Base-by-base conservation (phyloP, 2,329 filamentous ascomycete genomes). In the Cladobotryum mycophilum region DNA sequence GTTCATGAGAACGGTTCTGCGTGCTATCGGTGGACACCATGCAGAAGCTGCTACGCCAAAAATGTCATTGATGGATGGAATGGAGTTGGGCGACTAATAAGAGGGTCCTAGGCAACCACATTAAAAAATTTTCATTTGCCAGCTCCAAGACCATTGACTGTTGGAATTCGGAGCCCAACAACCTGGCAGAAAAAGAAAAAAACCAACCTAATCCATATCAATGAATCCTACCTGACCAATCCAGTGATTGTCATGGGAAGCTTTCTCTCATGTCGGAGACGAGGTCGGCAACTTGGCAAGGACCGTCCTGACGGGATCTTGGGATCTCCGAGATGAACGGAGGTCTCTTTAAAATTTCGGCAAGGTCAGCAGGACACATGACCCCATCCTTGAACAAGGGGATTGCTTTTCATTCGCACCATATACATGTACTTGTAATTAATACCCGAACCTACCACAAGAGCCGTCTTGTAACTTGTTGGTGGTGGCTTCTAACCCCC, bases 121-220 rank as follows among this genome's bases (percentile, higher is more conserved):
- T 51, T n/a, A 38, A 51, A 51, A 51, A 51, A 13, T 51, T 51
- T 51, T 51, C 43, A n/a, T 36, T 47, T 46, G 42, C 37, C 38
- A 43, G 33, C 15, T 22, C 35, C 18, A 43, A 30, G 14, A 22
- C 12, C 20, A 18, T 17, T 38, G 41, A 36, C 6, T 34, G n/a
- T 38, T 37, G 35, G 17, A 42, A 33, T 37, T 30, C 25, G 25
- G 25, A 30, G 25, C 25, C 25, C 25, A 30, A 30, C 25, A 30
- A 30, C 8, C 25, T 30, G 9, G 25, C 9, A 14, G n/a, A n/a
- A 15, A n/a, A 38, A 38, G 12, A 15, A n/a, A 38, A 38, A 38
- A 38, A 30, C 9, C 6, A 30, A 30, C 25, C 25, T 8, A 30
- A 30, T 30, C 3, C 4, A 30, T 30, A 30, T 30, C 25, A 30